These are phyloP conservation scores for Aureobasidium musti DNA, from an alignment of 2,329 filamentous ascomycete genomes.

Conservation along the genomic window DNA sequence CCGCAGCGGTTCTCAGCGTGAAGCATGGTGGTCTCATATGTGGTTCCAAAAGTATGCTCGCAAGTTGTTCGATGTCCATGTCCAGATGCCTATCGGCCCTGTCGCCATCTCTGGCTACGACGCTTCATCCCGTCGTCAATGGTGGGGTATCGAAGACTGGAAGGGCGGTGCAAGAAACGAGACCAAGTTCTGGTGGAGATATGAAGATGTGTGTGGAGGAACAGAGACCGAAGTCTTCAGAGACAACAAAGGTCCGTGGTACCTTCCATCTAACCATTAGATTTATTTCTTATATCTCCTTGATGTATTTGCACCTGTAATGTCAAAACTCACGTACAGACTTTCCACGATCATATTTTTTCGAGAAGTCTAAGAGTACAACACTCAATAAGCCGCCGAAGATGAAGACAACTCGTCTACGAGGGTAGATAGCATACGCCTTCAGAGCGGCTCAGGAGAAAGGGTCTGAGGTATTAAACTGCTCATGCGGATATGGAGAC, in stretches of 20 bases:
- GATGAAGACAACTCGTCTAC: no score
- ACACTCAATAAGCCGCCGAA: no score
- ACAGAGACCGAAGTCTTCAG: slow-evolving; percentile 26
- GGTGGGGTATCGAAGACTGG: slow-evolving; percentile 28
- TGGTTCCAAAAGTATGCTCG: slow-evolving; percentile 32
- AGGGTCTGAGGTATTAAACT: no score
- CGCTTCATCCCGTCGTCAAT: slow-evolving; percentile 38
- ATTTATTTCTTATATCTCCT: not conserved
- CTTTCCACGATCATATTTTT: not conserved
- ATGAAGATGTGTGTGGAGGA: slow-evolving; percentile 28
- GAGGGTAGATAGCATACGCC: no score
- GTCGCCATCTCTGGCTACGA: slow-evolving; percentile 45
- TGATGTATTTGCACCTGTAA: not conserved
- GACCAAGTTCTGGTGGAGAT: slow-evolving; percentile 26
- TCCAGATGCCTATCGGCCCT: slow-evolving; percentile 32
- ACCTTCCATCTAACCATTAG: slow-evolving; percentile 25
- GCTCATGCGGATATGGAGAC: no score
- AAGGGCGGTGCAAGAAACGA: slow-evolving; percentile 27
- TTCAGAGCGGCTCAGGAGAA: no score
- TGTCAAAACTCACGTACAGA: not conserved
- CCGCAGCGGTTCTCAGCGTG: slow-evolving; percentile 8
- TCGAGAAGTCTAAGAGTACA: not conserved
- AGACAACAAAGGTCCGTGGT: slow-evolving; percentile 28
- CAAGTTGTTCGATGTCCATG: slow-evolving; percentile 29
- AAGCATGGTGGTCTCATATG: slow-evolving; percentile 29